Evolutionary conservation across 2,329 filamentous ascomycete species (phyloP), one percentile per base, ranked within the genome.

Genomic region (Cladosporium sp.): DNA sequence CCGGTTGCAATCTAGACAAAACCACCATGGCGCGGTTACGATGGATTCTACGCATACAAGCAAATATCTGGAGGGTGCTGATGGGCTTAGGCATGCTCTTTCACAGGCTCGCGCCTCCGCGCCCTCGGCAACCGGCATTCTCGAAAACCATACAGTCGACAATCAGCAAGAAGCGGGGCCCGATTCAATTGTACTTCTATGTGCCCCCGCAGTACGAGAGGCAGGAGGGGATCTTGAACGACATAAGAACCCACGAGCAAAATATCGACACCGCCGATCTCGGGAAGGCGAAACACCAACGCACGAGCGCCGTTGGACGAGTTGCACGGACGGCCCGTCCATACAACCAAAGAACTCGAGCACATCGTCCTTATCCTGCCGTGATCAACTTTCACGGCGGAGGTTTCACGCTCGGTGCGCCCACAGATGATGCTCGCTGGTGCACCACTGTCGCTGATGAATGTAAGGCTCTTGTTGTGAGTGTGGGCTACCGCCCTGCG

Each of bases 31-130:
- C 59, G 11, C 72, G 72, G n/a, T 70, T 74, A 35, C 77, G 84
- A 69, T 81, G 78, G 74, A 76, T 81, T 62, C 76, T 88, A 9
- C 77, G 78, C 52, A 59, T 84, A 49, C 79, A 86, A 65, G 85
- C 85, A 43, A 70, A 76, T 28, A 77, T 84, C 65, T 87, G 84
- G 83, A 78, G 86, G 48, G 75, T 78, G 52, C 73, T 87, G 40
- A 86, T 87, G 79, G 75, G 75, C 53, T 77, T 87, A 52, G 85
- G 84, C 63, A 87, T 87, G 83, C 73, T 78, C 55, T 71, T 88
- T 35, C 85, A 89, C 65, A 78, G 77, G 51, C 70, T 84, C 54
- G 79, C 83, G 1, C 70, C 76, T 40, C 83, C 84, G 5, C 74
- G 77, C 45, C 82, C 84, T 4, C 81, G 82, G 1, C 72, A 70